These are phyloP conservation scores for Achaetomiella virescens DNA, from an alignment of 495 filamentous ascomycete species.

Conservation along the genomic window DNA sequence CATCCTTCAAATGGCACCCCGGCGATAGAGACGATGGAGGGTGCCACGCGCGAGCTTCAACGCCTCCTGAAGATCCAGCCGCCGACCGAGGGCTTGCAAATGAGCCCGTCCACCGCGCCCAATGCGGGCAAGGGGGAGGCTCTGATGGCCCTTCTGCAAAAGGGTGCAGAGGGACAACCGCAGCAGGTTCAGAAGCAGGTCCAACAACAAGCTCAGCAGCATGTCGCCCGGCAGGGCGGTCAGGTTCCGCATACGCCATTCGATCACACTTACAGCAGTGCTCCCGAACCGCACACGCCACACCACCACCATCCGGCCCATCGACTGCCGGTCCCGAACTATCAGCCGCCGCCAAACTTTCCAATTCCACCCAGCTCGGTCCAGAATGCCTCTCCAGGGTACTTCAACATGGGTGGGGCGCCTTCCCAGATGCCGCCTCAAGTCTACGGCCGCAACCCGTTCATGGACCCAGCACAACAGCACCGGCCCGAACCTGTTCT, in stretches of 20 bases:
- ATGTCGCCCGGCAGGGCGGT: background rate
- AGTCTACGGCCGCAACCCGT: constrained; percentile 24
- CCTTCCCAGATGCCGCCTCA: constrained; percentile 17
- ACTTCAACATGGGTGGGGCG: constrained; percentile 15
- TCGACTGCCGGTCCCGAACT: constrained; percentile 26
- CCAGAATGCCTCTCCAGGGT: constrained; percentile 10
- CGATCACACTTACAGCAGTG: constrained; percentile 35
- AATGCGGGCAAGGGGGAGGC: constrained; percentile 29
- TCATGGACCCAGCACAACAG: constrained; percentile 20
- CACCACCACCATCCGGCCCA: constrained; percentile 38
- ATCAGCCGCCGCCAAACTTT: constrained; percentile 42
- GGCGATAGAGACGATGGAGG: constrained; percentile 41
- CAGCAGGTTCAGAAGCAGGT: constrained; percentile 24
- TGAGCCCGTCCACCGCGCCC: constrained; percentile 16
- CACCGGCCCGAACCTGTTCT: constrained; percentile 38
- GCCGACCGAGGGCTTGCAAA: constrained; percentile 39
- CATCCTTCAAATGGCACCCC: constrained; percentile 14
- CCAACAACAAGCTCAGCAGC: constrained; percentile 8
- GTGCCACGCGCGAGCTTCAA: constrained; percentile 58
- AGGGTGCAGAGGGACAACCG: constrained; percentile 12
- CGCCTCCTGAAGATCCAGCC: constrained; percentile 57
- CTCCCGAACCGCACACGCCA: constrained; percentile 33
- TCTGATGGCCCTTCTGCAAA: constrained; percentile 31
- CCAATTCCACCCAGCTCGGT: constrained; percentile 28
- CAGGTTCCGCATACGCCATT: constrained; percentile 34